These are phyloP conservation scores for Ceriops decandra DNA, from an alignment of 345 rosid species.

Conservation along the genomic window DNA sequence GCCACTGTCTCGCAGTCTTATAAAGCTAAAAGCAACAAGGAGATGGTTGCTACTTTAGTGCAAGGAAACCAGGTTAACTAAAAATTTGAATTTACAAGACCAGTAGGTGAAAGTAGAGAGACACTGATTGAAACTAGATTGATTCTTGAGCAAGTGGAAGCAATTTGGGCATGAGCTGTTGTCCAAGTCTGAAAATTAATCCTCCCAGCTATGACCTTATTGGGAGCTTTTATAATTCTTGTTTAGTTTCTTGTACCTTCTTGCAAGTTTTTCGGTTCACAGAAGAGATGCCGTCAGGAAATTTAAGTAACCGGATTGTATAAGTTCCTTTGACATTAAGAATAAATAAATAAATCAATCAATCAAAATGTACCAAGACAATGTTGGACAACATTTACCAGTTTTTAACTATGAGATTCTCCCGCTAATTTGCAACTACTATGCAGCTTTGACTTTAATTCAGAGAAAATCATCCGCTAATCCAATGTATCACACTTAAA, in stretches of 20 bases:
- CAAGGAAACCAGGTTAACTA: conserved; percentile 27
- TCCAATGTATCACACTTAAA: background rate
- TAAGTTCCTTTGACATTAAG: conserved; percentile 3
- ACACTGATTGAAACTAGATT: conserved; percentile 4
- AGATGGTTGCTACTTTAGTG: conserved; percentile 21
- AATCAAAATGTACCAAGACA: background rate
- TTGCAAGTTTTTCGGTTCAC: conserved; percentile 7
- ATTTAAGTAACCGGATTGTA: background rate
- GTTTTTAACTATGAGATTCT: conserved; percentile 21
- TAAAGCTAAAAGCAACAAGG: conserved; percentile 7
- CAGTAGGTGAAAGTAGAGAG: conserved; percentile 32
- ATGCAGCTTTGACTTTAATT: conserved; percentile 22
- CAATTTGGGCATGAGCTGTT: conserved; percentile 19
- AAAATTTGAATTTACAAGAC: conserved; percentile 33
- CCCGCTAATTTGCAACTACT: conserved; percentile 30
- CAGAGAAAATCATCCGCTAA: background rate
- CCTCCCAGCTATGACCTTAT: conserved; percentile 9
- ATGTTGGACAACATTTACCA: background rate
- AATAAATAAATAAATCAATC: background rate
- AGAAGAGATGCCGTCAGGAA: background rate
- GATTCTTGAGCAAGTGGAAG: conserved; percentile 20
- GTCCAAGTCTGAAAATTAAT: conserved; percentile 15
- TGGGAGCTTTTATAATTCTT: background rate
- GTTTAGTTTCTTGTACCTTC: conserved; percentile 24
- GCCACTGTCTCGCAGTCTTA: conserved; percentile 16